Evolutionary conservation across 495 filamentous ascomycete genomes (phyloP).

Genomic region (Polyplosphaeria fusca): DNA sequence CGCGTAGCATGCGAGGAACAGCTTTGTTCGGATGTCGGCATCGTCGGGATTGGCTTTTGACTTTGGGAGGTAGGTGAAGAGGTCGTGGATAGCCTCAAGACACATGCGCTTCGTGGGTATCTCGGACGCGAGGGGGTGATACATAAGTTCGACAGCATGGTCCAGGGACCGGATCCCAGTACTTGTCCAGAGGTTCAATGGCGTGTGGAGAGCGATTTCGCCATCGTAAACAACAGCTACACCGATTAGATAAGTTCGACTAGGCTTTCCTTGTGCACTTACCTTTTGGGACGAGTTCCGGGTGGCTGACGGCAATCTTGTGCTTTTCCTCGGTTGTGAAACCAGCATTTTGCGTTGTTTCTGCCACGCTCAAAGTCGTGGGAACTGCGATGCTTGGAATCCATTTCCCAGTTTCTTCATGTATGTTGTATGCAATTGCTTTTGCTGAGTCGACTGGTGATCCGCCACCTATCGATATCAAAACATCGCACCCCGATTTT

Average conservation of each 20-base stretch:
- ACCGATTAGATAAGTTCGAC: no score
- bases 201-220: conserved; percentile 31
- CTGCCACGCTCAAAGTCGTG: conserved; percentile 35
- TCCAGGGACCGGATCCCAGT: conserved; percentile 36
- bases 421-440: conserved; percentile 31
- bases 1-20: conserved; percentile 32
- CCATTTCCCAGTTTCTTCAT: conserved; percentile 30
- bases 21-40: conserved; percentile 18
- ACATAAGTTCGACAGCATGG: conserved; percentile 36
- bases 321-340: conserved; percentile 30
- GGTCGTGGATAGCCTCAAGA: conserved; percentile 30
- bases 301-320: conserved; percentile 34
- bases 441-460: conserved; percentile 37
- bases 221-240: conserved; percentile 35
- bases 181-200: conserved; percentile 32
- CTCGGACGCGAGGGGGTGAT: conserved; percentile 35
- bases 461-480: conserved; percentile 35
- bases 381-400: conserved; percentile 35
- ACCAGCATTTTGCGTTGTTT: conserved; percentile 34
- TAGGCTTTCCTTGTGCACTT: no score
- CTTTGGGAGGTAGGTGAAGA: conserved; percentile 31
- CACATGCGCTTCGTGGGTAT: conserved; percentile 33
- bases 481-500: conserved; percentile 30
- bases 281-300: conserved; percentile 31
- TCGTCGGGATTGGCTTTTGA: conserved; percentile 29